phyloP scores from a whole-genome alignment of 768 basidiomycete species.

The Lentinula sp. region DNA sequence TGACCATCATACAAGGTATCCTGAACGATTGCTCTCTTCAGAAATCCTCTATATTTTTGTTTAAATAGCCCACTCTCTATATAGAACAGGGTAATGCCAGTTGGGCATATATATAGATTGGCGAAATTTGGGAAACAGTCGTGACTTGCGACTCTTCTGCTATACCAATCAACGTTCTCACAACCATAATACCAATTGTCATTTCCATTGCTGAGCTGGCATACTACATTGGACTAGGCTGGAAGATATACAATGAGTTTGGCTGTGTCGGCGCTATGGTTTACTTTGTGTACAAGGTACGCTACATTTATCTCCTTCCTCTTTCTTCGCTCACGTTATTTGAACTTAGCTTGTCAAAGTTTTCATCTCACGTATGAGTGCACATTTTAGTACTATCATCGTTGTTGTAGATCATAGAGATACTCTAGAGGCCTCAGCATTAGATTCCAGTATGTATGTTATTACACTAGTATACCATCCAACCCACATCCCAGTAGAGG shows the following conservation, averaged over 20 bases:
- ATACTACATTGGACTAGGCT: slow-evolving; percentile 79
- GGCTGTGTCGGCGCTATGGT: slow-evolving; percentile 82
- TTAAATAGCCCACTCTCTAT: too few relatives aligned
- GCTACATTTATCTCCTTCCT: slow-evolving; percentile 14
- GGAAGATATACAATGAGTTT: slow-evolving; percentile 91
- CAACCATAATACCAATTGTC: slow-evolving; percentile 70
- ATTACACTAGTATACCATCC: too few relatives aligned
- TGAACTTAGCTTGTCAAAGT: slow-evolving; percentile 64
- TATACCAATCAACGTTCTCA: slow-evolving; percentile 67
- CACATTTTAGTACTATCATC: too few relatives aligned
- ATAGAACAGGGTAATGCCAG: too few relatives aligned
- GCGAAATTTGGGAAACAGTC: slow-evolving; percentile 56
- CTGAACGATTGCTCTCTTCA: too few relatives aligned
- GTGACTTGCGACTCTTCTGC: slow-evolving; percentile 22
- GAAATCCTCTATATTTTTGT: too few relatives aligned
- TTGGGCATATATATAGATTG: slow-evolving; percentile 88
- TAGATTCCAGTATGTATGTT: too few relatives aligned
- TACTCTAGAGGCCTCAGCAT: too few relatives aligned
- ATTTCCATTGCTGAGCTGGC: slow-evolving; percentile 74
- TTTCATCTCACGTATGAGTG: slow-evolving; percentile 22
- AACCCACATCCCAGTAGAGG: too few relatives aligned
- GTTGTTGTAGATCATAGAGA: too few relatives aligned
- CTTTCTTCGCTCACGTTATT: slow-evolving; percentile 6
- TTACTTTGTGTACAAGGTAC: slow-evolving; percentile 90
- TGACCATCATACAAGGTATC: too few relatives aligned